These are phyloP conservation scores for Hyphopichia wangnamkhiaoensis DNA, from an alignment of 1,139 yeast species.

Conservation along the genomic window DNA sequence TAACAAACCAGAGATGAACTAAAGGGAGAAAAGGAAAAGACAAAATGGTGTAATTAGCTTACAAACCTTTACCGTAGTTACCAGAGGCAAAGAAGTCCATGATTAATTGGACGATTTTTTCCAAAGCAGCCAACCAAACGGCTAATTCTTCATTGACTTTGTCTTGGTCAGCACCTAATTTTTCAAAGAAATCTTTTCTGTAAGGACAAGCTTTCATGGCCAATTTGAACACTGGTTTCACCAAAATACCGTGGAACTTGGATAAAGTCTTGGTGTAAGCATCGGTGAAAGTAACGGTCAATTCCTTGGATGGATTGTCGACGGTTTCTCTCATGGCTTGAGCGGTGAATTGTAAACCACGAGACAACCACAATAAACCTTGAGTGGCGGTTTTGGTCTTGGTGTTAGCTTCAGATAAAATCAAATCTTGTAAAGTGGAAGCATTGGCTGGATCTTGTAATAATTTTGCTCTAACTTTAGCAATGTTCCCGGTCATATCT, in stretches of 20 bases:
- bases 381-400: constrained; percentile 83
- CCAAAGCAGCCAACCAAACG: constrained; percentile 77
- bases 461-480: constrained; percentile 68
- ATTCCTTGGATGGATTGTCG: constrained; percentile 59
- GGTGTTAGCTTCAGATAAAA: constrained; percentile 65
- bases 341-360: constrained; percentile 88
- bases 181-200: constrained; percentile 79
- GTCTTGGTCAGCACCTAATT: constrained; percentile 71
- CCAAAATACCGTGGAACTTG: constrained; percentile 77
- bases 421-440: constrained; percentile 73
- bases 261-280: constrained; percentile 79
- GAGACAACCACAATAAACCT: constrained; percentile 83
- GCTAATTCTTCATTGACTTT: constrained; percentile 65
- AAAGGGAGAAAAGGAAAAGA: not conserved
- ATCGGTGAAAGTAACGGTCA: constrained; percentile 76
- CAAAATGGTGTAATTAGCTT: constrained; percentile 15
- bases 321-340: constrained; percentile 83
- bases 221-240: constrained; percentile 84
- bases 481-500: constrained; percentile 86
- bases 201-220: constrained; percentile 97
- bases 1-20: too few relatives aligned
- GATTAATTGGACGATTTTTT: constrained; percentile 69
- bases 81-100: constrained; percentile 76
- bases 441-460: constrained; percentile 64
- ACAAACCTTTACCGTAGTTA: constrained; percentile 87